Evolutionary conservation across 2,329 filamentous ascomycete genomes (phyloP).

Genomic region (Curvularia sp.): DNA sequence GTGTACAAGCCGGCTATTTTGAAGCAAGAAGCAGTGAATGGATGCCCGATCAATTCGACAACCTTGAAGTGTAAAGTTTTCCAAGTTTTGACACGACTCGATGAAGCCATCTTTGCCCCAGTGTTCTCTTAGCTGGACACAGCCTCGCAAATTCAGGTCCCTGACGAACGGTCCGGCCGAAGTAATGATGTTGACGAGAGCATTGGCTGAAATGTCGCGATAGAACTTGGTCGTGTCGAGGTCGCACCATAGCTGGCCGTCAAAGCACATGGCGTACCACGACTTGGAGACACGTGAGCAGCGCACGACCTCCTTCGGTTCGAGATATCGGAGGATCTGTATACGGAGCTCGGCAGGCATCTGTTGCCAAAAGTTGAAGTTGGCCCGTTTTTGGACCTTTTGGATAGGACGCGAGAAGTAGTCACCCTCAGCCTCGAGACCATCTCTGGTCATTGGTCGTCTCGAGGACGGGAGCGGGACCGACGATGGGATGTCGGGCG

Average conservation of each 20-base stretch:
- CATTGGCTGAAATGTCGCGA: slow-evolving; percentile 80
- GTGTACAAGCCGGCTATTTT: slow-evolving; percentile 79
- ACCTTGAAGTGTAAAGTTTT: slow-evolving; percentile 87
- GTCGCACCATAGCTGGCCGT: slow-evolving; percentile 90
- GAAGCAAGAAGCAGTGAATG: slow-evolving; percentile 79
- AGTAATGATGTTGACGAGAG: slow-evolving; percentile 82
- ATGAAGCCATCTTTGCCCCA: slow-evolving; percentile 78
- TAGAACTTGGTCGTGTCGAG: slow-evolving; percentile 88
- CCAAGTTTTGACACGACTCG: slow-evolving; percentile 84
- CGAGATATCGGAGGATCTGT: slow-evolving; percentile 76
- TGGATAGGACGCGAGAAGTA: slow-evolving; percentile 55
- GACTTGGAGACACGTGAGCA: slow-evolving; percentile 77
- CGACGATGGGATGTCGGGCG: slow-evolving; percentile 60
- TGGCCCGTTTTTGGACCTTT: slow-evolving; percentile 46
- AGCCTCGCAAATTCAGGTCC: slow-evolving; percentile 88
- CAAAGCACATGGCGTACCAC: slow-evolving; percentile 86
- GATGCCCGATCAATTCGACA: slow-evolving; percentile 82
- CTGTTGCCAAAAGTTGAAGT: slow-evolving; percentile 76
- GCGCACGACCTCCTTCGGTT: slow-evolving; percentile 80
- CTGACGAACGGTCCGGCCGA: slow-evolving; percentile 88
- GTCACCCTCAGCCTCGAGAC: slow-evolving; percentile 51
- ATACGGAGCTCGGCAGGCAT: slow-evolving; percentile 85
- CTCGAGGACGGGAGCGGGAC: slow-evolving; percentile 70
- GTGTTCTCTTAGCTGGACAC: slow-evolving; percentile 84
- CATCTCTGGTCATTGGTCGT: slow-evolving; percentile 56